Percentiles rank a stretch among this genome's conserved stretches.
These are phyloP conservation scores for Alternaria arborescens DNA, from an alignment of 2,329 filamentous ascomycete genomes.

Conservation along the genomic window DNA sequence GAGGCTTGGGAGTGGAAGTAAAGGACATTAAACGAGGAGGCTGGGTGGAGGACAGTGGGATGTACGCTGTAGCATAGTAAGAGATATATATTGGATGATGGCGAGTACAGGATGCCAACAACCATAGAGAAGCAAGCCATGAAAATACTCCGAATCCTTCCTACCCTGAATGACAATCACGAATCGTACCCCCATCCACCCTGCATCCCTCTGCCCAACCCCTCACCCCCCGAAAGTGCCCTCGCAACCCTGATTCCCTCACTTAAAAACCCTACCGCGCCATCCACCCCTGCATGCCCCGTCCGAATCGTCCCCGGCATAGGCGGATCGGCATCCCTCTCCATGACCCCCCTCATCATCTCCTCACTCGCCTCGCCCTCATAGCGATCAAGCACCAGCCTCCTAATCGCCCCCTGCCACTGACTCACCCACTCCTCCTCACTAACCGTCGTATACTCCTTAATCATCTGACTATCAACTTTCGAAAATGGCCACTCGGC, in stretches of 20 bases:
- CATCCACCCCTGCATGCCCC: constrained; percentile 43
- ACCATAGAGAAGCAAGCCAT: neutral
- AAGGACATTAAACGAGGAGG: neutral
- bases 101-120: neutral
- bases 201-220: constrained; percentile 28
- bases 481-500: constrained; percentile 68
- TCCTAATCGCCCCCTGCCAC: constrained; percentile 68
- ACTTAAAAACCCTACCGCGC: constrained; percentile 42
- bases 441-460: constrained; percentile 60
- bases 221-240: constrained; percentile 30
- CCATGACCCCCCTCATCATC: constrained; percentile 40
- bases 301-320: constrained; percentile 42
- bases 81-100: neutral
- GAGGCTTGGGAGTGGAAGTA: constrained; percentile 45
- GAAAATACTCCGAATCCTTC: neutral
- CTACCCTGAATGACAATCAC: constrained; percentile 2
- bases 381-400: constrained; percentile 66
- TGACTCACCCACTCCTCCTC: constrained; percentile 68
- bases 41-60: neutral
- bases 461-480: constrained; percentile 43
- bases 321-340: constrained; percentile 56
- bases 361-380: constrained; percentile 64
- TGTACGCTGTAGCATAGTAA: neutral
- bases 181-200: constrained; percentile 48
- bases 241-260: constrained; percentile 46